Conservation (phyloP, 139 green algal genomes). For the Chlorella sp. region DNA sequence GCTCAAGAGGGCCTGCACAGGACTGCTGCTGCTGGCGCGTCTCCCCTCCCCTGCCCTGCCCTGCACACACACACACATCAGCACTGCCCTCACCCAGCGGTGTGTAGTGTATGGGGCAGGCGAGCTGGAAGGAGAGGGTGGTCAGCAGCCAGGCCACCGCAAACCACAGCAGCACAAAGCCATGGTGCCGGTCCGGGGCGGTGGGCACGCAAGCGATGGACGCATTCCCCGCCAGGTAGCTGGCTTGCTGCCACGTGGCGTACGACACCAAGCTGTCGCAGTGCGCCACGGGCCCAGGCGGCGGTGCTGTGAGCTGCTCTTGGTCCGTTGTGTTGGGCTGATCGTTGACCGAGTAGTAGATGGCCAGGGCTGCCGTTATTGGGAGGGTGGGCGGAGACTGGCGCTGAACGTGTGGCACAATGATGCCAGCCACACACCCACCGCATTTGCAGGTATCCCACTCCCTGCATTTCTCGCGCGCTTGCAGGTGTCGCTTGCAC, state of each 20-base stretch:
- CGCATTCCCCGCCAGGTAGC: no score
- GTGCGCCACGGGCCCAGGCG: not conserved
- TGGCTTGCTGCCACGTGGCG: no score
- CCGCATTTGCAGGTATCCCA: no score
- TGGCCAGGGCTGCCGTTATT: not conserved
- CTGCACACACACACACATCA: no score
- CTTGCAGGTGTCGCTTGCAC: no score
- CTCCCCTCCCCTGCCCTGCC: no score
- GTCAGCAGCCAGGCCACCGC: not conserved
- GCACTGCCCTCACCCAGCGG: not conserved
- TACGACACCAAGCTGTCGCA: not conserved
- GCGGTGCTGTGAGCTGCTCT: not conserved
- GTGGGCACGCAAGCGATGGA: not conserved
- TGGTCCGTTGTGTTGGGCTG: not conserved
- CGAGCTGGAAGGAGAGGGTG: slow-evolving; percentile 32
- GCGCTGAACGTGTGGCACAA: no score
- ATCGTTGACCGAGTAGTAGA: slow-evolving; percentile 13
- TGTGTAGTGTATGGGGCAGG: slow-evolving; percentile 13
- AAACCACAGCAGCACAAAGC: not conserved
- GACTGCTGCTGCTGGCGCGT: no score
- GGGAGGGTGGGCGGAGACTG: not conserved
- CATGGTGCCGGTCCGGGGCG: not conserved
- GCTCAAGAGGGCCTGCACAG: not conserved
- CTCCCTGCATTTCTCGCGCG: no score
- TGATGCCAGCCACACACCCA: no score